phyloP scores from a whole-genome alignment of 2,329 filamentous ascomycete species.

The Fusarium staphyleae region DNA sequence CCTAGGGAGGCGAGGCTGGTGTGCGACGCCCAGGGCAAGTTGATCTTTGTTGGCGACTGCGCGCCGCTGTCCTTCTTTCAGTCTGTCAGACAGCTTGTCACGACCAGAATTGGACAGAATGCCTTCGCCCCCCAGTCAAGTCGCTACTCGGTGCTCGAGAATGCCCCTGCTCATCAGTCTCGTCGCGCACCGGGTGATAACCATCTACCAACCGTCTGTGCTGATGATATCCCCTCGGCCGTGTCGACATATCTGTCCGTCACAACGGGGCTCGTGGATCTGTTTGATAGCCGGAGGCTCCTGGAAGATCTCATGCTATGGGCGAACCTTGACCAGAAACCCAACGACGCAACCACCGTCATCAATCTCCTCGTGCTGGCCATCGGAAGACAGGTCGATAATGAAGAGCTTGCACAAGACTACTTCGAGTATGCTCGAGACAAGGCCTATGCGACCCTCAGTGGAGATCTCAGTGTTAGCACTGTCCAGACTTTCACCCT shows the following conservation, averaged over 20 bases:
- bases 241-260: constrained; percentile 49
- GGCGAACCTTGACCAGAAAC: constrained; percentile 46
- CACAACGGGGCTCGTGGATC: constrained; percentile 56
- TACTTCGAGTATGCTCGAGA: constrained; percentile 60
- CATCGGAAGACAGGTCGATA: constrained; percentile 54
- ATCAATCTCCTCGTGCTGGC: constrained; percentile 60
- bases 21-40: constrained; percentile 59
- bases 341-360: constrained; percentile 50
- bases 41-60: constrained; percentile 64
- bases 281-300: constrained; percentile 54
- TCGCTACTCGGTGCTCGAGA: constrained; percentile 59
- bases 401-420: constrained; percentile 51
- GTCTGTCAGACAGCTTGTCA: constrained; percentile 61
- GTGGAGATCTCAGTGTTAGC: constrained; percentile 55
- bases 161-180: constrained; percentile 45
- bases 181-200: constrained; percentile 27
- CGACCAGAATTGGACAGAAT: constrained; percentile 54
- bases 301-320: constrained; percentile 52
- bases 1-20: constrained; percentile 60
- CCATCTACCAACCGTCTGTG: constrained; percentile 41
- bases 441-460: constrained; percentile 53
- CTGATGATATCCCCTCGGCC: constrained; percentile 38
- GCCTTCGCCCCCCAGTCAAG: constrained; percentile 61
- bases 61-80: constrained; percentile 64
- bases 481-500: constrained; percentile 60